Evolutionary conservation across 2,329 filamentous ascomycete species (phyloP), one percentile per base, ranked within the genome.

Genomic region (Venturia effusa): DNA sequence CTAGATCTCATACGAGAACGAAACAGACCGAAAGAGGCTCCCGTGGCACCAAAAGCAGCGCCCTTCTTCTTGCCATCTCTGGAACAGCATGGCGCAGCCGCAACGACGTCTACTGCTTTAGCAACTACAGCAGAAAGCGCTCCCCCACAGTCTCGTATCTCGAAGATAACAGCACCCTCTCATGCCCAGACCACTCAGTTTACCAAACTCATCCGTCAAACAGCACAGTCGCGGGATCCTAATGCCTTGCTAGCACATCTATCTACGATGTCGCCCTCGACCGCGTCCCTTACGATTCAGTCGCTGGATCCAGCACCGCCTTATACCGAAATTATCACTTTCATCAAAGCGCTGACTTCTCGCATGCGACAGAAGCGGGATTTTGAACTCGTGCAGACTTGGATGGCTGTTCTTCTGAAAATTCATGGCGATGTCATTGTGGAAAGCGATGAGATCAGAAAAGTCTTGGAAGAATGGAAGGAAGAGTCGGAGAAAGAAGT

Each of bases 341-440:
- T 99, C 72, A 86, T 97, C 61, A 75, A 79, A n/a, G 92, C 92
- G 1, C 76, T 99, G 64, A 95, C 90, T 0, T 81, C 79, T 63
- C 82, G 88, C 15, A 78, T 97, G 62, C 76, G 79, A 54, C 79
- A 84, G 61, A 85, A 87, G 67, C 84, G 84, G 59, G 94, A 97
- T 74, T 99, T 96, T 74, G 94, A 99, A 76, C 81, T 99, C 45
- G 89, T 91, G 19, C 92, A 97, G 75, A 91, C 92, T 0, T 99
- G 94, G 93, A 97, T 99, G 92, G 87, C 88, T 1, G 93, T 97
- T 0, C 96, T 97, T 71, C 74, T 99, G 65, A 84, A 87, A 59
- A 78, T 96, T 48, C 93, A 97, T 74, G 82, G 81, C 7, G 86
- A 88, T 66, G 76, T 81, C 8, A 59, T 64, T 17, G 37, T 54